These are phyloP conservation scores for Neurospora sp. DNA, from an alignment of 495 filamentous ascomycete genomes.

Conservation along the genomic window DNA sequence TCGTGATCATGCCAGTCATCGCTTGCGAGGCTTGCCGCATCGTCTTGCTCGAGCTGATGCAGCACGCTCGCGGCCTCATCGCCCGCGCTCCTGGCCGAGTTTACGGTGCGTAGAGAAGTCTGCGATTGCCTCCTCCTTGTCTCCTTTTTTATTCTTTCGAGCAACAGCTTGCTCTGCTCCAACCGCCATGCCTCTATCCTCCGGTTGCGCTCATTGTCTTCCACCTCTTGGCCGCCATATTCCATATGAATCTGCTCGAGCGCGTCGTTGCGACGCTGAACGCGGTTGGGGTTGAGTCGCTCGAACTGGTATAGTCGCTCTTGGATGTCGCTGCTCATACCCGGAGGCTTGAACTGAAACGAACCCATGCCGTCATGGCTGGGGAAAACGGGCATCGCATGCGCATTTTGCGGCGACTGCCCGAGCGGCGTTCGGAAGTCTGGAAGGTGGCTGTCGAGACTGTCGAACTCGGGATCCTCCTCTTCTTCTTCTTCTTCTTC, in stretches of 20 bases:
- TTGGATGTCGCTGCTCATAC: constrained; percentile 45
- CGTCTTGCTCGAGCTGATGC: constrained; percentile 20
- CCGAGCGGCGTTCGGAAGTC: constrained; percentile 59
- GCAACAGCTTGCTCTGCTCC: constrained; percentile 74
- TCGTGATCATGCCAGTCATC: constrained; percentile 36
- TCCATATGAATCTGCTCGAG: constrained; percentile 41
- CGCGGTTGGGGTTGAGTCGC: constrained; percentile 60
- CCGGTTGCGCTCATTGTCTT: constrained; percentile 58
- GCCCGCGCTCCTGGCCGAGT: constrained; percentile 2
- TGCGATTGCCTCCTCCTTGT: constrained; percentile 52
- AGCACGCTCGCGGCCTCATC: constrained; percentile 15
- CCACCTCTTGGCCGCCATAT: constrained; percentile 47
- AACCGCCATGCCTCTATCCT: constrained; percentile 86
- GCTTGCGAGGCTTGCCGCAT: constrained; percentile 16
- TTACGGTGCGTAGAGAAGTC: constrained; percentile 8
- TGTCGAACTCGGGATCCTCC: constrained; percentile 70
- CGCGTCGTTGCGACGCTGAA: constrained; percentile 57
- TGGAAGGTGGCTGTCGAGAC: constrained; percentile 79
- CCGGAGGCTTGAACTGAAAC: constrained; percentile 45
- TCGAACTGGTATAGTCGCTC: constrained; percentile 82
- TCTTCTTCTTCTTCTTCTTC: constrained; percentile 48
- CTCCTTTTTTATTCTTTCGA: constrained; percentile 83
- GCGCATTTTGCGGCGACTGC: constrained; percentile 15
- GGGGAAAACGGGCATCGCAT: constrained; percentile 57
- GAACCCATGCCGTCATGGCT: constrained; percentile 85